phyloP scores from a whole-genome alignment of 1,284 basidiomycete species.

The Phellopilus nigrolimitatus region DNA sequence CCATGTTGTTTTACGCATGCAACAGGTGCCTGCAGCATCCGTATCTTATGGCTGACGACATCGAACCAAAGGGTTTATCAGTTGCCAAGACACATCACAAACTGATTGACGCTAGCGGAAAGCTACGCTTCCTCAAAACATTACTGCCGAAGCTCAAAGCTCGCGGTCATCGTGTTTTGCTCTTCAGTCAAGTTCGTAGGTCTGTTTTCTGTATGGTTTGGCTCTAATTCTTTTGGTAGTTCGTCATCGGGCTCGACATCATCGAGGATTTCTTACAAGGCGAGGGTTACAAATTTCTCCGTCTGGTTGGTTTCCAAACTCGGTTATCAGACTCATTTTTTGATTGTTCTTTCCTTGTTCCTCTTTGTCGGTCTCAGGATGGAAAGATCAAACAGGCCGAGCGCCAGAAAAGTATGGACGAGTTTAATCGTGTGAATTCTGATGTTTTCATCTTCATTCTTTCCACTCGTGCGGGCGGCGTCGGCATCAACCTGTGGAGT shows the following conservation, averaged over 20 bases:
- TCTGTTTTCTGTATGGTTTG: slow-evolving; percentile 6
- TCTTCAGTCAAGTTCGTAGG: slow-evolving; percentile 95
- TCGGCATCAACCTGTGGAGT: slow-evolving; percentile 88
- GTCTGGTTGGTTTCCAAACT: slow-evolving; percentile 57
- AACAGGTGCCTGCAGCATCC: slow-evolving; percentile 82
- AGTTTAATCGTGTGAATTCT: slow-evolving; percentile 83
- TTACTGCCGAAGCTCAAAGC: slow-evolving; percentile 86
- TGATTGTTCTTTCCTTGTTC: too few species aligned
- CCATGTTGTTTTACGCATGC: background rate
- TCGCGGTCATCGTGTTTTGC: slow-evolving; percentile 88
- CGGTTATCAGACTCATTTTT: slow-evolving; percentile 21
- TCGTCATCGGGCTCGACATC: slow-evolving; percentile 86
- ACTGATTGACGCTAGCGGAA: slow-evolving; percentile 81
- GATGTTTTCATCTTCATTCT: slow-evolving; percentile 90
- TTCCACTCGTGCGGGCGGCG: slow-evolving; percentile 92
- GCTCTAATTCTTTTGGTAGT: slow-evolving; percentile 44
- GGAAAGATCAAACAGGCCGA: slow-evolving; percentile 84
- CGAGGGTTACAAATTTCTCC: slow-evolving; percentile 85
- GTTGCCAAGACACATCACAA: slow-evolving; percentile 67
- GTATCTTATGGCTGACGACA: slow-evolving; percentile 78
- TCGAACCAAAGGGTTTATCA: slow-evolving; percentile 71
- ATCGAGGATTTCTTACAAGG: slow-evolving; percentile 92
- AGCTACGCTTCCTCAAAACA: slow-evolving; percentile 79
- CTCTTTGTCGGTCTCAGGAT: too few species aligned
- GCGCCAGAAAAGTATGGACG: slow-evolving; percentile 92